phyloP scores from a whole-genome alignment of 768 basidiomycete species.

The Cystobasidiopsis lactophilus region DNA sequence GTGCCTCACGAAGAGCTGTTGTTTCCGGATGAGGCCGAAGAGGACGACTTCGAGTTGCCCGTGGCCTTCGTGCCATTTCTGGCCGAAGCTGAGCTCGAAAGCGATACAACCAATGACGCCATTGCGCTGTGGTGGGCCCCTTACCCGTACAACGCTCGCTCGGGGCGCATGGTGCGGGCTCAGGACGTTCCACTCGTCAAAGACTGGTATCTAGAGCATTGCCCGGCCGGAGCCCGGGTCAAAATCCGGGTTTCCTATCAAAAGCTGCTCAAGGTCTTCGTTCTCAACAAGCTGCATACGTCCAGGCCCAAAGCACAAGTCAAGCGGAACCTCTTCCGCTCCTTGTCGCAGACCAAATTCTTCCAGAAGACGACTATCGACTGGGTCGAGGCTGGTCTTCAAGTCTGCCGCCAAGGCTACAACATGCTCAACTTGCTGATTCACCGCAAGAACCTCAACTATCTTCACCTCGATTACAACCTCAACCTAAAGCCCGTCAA shows the following conservation, averaged over 20 bases:
- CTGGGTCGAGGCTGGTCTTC: slow-evolving; percentile 97
- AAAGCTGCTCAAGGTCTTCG: slow-evolving; percentile 78
- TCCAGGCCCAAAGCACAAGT: slow-evolving; percentile 87
- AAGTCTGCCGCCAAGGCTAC: slow-evolving; percentile 96
- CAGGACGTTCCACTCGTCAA: slow-evolving; percentile 92
- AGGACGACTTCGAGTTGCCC: slow-evolving; percentile 75
- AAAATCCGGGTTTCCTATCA: slow-evolving; percentile 99
- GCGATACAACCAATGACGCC: slow-evolving; percentile 79
- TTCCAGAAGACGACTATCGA: slow-evolving; percentile 96
- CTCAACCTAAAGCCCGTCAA: slow-evolving; percentile 89
- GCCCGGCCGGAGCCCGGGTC: slow-evolving; percentile 82
- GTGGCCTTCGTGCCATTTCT: slow-evolving; percentile 60
- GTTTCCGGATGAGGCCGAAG: slow-evolving; percentile 62
- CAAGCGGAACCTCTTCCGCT: slow-evolving; percentile 89
- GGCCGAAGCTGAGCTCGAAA: slow-evolving; percentile 42
- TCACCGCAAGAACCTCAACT: slow-evolving; percentile 65
- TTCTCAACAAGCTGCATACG: slow-evolving; percentile 77
- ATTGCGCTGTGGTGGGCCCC: slow-evolving; percentile 98
- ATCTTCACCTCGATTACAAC: slow-evolving; percentile 90
- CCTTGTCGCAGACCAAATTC: slow-evolving; percentile 74
- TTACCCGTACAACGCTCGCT: slow-evolving; percentile 78
- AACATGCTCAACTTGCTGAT: slow-evolving; percentile 98
- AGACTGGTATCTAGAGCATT: slow-evolving; percentile 97
- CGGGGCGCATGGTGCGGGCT: slow-evolving; percentile 75
- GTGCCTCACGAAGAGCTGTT: slow-evolving; percentile 78